Evolutionary conservation across 768 basidiomycete genomes (phyloP).

Genomic region (Suillus bovinus): DNA sequence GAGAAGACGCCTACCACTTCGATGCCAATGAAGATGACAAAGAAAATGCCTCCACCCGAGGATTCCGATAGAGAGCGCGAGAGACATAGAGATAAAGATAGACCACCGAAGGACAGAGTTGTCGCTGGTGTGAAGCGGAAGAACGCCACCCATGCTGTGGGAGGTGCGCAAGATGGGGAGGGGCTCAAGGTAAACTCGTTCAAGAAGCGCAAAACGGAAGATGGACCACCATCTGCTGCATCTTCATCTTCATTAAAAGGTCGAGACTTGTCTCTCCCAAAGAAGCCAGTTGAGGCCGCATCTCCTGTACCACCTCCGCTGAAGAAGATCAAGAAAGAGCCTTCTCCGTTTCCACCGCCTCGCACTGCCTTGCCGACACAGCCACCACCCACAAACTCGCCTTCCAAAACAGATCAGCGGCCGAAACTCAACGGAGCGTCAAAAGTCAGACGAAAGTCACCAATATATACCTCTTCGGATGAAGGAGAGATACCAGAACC

Average conservation of each 20-base stretch:
- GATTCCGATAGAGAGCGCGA: slow-evolving; percentile 29
- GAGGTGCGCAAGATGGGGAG: slow-evolving; percentile 30
- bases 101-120: slow-evolving; percentile 24
- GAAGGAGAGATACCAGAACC: slow-evolving; percentile 61
- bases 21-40: slow-evolving; percentile 17
- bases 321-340: slow-evolving; percentile 40
- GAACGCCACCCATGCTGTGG: slow-evolving; percentile 30
- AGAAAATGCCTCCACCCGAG: slow-evolving; percentile 26
- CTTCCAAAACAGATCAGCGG: slow-evolving; percentile 3
- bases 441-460: slow-evolving; percentile 32
- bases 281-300: slow-evolving; percentile 34
- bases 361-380: slow-evolving; percentile 12
- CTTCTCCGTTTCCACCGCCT: slow-evolving; percentile 28
- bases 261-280: slow-evolving; percentile 31
- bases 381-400: neutral
- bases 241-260: slow-evolving; percentile 9
- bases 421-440: neutral
- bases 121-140: slow-evolving; percentile 41
- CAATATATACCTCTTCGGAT: slow-evolving; percentile 7
- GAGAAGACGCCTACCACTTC: slow-evolving; percentile 23
- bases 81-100: slow-evolving; percentile 25
- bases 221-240: slow-evolving; percentile 22
- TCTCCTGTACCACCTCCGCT: slow-evolving; percentile 16
- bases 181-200: slow-evolving; percentile 15
- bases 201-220: slow-evolving; percentile 49